Evolutionary conservation across 148 eudicot species (phyloP).

Genomic region (Chenopodium quinoa): DNA sequence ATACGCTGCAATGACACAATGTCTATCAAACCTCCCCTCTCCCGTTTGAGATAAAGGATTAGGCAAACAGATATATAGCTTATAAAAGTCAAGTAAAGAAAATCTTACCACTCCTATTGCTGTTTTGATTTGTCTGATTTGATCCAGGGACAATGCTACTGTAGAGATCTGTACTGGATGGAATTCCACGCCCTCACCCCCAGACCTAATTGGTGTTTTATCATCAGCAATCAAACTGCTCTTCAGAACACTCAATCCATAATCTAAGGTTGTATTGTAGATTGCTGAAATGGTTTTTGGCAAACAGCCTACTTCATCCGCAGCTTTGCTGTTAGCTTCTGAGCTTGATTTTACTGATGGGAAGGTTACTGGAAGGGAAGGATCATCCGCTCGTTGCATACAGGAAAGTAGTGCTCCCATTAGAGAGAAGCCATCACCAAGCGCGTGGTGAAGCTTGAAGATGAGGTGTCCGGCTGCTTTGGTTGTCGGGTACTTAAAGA

Average conservation of each 20-base stretch:
- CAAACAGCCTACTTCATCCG: constrained; percentile 19
- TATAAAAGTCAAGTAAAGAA: not conserved
- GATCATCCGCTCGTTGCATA: constrained; percentile 64
- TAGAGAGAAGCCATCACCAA: constrained; percentile 79
- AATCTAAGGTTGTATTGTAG: constrained; percentile 54
- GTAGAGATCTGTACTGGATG: constrained; percentile 53
- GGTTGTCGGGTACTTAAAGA: constrained; percentile 64
- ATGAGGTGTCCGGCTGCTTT: constrained; percentile 56
- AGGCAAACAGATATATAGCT: not conserved
- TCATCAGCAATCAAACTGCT: constrained; percentile 58
- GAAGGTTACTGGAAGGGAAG: constrained; percentile 64
- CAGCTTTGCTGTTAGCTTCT: not conserved
- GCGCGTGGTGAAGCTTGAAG: constrained; percentile 82
- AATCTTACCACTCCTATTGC: constrained; percentile 57
- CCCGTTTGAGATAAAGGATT: no score
- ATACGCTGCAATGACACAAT: no score
- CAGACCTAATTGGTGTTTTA: constrained; percentile 54
- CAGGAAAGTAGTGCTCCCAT: constrained; percentile 96
- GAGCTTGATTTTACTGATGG: constrained; percentile 35
- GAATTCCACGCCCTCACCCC: constrained; percentile 46
- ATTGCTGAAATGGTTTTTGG: constrained; percentile 30
- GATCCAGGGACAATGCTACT: constrained; percentile 45
- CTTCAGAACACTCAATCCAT: constrained; percentile 62
- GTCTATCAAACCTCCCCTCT: no score
- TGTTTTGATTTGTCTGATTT: constrained; percentile 50